phyloP scores from a whole-genome alignment of 1,284 basidiomycete genomes.

The Apiotrichum laibachii region DNA sequence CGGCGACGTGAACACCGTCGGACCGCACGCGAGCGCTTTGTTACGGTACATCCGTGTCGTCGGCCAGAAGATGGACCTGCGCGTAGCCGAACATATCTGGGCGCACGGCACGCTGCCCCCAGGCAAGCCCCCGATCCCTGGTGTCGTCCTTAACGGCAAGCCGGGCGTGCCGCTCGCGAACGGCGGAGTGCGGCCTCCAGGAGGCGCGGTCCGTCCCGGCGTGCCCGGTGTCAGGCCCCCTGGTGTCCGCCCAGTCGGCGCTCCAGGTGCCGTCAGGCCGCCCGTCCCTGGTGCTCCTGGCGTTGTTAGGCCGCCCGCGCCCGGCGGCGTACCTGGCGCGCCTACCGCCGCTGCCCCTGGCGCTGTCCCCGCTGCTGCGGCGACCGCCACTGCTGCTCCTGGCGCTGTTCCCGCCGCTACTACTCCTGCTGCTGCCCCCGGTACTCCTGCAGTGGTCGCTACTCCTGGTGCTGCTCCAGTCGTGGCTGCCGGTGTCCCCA shows the following conservation, averaged over 20 bases:
- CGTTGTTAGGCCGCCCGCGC: not conserved
- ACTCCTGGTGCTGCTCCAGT: not conserved
- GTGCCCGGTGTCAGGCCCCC: slow-evolving; percentile 2
- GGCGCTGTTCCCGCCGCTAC: slow-evolving; percentile 17
- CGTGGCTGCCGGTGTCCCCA: not conserved
- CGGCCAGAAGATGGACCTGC: slow-evolving; percentile 44
- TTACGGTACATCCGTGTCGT: slow-evolving; percentile 46
- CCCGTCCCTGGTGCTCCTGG: not conserved
- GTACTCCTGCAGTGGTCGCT: not conserved
- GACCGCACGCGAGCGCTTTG: slow-evolving; percentile 42
- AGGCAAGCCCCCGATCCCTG: slow-evolving; percentile 13
- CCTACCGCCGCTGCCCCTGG: not conserved
- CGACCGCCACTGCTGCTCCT: slow-evolving; percentile 26
- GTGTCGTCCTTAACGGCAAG: slow-evolving; percentile 9
- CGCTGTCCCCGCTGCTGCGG: slow-evolving; percentile 5
- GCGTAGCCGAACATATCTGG: slow-evolving; percentile 45
- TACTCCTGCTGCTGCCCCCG: slow-evolving; percentile 9
- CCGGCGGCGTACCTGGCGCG: slow-evolving; percentile 1
- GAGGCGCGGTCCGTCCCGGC: not conserved
- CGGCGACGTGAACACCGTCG: slow-evolving; percentile 46
- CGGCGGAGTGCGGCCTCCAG: slow-evolving; percentile 2
- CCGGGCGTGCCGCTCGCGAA: slow-evolving; percentile 10
- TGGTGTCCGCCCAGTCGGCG: slow-evolving; percentile 1
- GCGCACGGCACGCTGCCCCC: slow-evolving; percentile 44
- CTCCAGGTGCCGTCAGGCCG: slow-evolving; percentile 4